phyloP scores from a whole-genome alignment of 2,329 filamentous ascomycete genomes.

The Scorias spongiosa region DNA sequence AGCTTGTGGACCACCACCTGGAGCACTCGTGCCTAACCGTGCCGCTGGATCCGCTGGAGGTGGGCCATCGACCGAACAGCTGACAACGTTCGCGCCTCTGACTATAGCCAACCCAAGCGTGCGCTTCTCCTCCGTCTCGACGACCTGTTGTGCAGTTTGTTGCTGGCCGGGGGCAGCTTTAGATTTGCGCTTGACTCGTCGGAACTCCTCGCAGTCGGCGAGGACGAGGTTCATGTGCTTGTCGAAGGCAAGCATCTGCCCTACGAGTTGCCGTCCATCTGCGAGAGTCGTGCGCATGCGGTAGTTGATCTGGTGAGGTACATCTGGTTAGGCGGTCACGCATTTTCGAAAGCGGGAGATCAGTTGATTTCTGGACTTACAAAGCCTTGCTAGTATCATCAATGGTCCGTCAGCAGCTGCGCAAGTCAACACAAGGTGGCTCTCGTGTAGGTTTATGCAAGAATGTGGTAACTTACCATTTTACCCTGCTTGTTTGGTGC shows the following conservation, averaged over 20 bases:
- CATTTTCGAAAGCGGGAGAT: neutral
- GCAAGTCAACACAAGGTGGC: slow-evolving; percentile 26
- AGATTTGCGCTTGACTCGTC: slow-evolving; percentile 73
- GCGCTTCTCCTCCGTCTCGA: slow-evolving; percentile 92
- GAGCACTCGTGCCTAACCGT: slow-evolving; percentile 63
- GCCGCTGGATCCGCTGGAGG: slow-evolving; percentile 87
- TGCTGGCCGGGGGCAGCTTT: slow-evolving; percentile 41
- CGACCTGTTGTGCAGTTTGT: slow-evolving; percentile 26
- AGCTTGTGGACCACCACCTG: slow-evolving; percentile 47
- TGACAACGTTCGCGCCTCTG: slow-evolving; percentile 86
- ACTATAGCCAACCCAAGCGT: slow-evolving; percentile 92
- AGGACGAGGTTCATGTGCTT: slow-evolving; percentile 99
- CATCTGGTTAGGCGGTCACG: slow-evolving; percentile 7
- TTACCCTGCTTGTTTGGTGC: slow-evolving; percentile 71
- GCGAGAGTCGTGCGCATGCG: slow-evolving; percentile 94
- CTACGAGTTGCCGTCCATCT: slow-evolving; percentile 91
- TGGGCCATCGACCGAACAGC: slow-evolving; percentile 86
- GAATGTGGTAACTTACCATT: slow-evolving; percentile 59
- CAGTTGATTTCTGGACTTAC: slow-evolving; percentile 31
- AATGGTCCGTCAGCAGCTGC: slow-evolving; percentile 20
- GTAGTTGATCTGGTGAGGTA: slow-evolving; percentile 71
- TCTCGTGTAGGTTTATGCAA: slow-evolving; percentile 8
- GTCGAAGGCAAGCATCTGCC: slow-evolving; percentile 96
- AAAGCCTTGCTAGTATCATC: slow-evolving; percentile 43
- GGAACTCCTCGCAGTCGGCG: slow-evolving; percentile 96